These are phyloP conservation scores for Fusarium chlamydosporum DNA, from an alignment of 2,329 filamentous ascomycete species.

Conservation along the genomic window DNA sequence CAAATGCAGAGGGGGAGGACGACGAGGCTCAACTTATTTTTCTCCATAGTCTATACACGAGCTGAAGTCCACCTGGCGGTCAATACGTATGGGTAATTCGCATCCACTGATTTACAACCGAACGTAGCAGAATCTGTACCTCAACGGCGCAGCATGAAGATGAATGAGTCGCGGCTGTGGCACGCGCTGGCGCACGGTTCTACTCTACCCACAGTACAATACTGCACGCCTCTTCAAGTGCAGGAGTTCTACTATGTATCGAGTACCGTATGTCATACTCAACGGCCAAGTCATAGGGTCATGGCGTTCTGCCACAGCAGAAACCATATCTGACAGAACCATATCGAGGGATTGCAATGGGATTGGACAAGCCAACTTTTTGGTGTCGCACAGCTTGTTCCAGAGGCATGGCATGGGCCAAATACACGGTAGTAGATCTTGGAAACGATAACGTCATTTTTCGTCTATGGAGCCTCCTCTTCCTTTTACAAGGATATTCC, in stretches of 20 bases:
- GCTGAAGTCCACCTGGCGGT: conserved; percentile 19
- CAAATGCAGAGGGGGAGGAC: background rate
- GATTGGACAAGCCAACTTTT: conserved; percentile 1
- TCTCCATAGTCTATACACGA: conserved; percentile 3
- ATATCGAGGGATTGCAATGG: background rate
- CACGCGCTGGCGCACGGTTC: conserved; percentile 16
- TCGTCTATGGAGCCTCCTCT: background rate
- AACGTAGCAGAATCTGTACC: conserved; percentile 21
- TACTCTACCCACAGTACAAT: background rate
- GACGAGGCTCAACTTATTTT: background rate
- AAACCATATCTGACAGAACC: conserved; percentile 1
- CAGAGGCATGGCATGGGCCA: conserved; percentile 1
- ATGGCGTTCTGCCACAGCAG: conserved; percentile 15
- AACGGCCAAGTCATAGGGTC: background rate
- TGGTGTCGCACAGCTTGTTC: conserved; percentile 1
- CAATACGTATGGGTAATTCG: conserved; percentile 2
- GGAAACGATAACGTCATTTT: conserved; percentile 21
- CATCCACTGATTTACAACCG: background rate
- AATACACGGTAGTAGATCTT: conserved; percentile 1
- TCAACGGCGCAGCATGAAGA: conserved; percentile 32
- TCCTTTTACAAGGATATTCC: background rate
- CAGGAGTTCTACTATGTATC: background rate
- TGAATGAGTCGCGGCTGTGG: conserved; percentile 18
- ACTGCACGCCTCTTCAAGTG: conserved; percentile 13
- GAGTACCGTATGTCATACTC: conserved; percentile 5